Percentiles rank a stretch among this genome's conserved stretches.
phyloP scores from a whole-genome alignment of 176 grass and related monocot species.

The Aegilops bicornis region DNA sequence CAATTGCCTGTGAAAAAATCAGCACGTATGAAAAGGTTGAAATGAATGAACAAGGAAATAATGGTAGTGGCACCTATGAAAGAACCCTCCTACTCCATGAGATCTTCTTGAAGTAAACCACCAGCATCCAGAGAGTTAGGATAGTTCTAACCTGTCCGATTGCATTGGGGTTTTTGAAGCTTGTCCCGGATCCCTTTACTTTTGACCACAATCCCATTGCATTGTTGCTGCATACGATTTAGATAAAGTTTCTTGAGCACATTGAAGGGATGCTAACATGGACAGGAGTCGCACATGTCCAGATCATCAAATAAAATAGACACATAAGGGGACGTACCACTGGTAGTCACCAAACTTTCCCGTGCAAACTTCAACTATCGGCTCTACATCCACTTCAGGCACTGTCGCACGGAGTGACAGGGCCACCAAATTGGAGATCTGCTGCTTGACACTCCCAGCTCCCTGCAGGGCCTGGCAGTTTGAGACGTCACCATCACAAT shows the following conservation, averaged over 20 bases:
- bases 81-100: not conserved
- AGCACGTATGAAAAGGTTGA: slow-evolving; percentile 18
- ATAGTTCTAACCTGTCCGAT: slow-evolving; percentile 68
- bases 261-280: not conserved
- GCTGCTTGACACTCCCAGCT: slow-evolving; percentile 83
- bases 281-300: not conserved
- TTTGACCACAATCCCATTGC: slow-evolving; percentile 95
- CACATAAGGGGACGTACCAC: slow-evolving; percentile 53
- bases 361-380: slow-evolving; percentile 76
- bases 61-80: not conserved
- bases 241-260: not conserved
- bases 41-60: slow-evolving; percentile 3
- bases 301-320: not conserved
- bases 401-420: slow-evolving; percentile 57
- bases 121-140: not conserved
- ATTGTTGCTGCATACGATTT: slow-evolving; percentile 72
- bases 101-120: slow-evolving; percentile 17
- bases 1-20: slow-evolving; percentile 63
- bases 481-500: not conserved
- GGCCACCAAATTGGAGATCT: slow-evolving; percentile 56
- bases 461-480: slow-evolving; percentile 25
- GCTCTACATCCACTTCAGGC: slow-evolving; percentile 62
- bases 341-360: slow-evolving; percentile 92
- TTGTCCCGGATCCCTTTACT: slow-evolving; percentile 78
- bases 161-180: slow-evolving; percentile 87